Evolutionary conservation across 2,329 filamentous ascomycete species (phyloP).

Genomic region (Daldinia eschscholtzii): DNA sequence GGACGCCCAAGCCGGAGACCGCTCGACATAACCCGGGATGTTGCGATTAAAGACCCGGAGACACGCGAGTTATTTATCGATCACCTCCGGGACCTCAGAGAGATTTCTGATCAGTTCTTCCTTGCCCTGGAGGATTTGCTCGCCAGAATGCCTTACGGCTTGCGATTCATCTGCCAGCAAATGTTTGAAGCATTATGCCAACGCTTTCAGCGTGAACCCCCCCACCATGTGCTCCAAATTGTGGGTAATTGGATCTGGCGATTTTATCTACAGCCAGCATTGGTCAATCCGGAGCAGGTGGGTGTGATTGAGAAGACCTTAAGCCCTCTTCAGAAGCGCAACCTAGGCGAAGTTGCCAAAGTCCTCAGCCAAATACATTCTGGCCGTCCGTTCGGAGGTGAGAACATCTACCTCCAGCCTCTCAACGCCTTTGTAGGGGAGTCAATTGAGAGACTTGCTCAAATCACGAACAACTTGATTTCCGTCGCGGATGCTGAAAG

Average conservation of each 20-base stretch:
- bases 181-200: constrained; percentile 82
- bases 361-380: constrained; percentile 89
- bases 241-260: constrained; percentile 95
- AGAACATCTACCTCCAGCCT: constrained; percentile 95
- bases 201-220: constrained; percentile 84
- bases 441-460: constrained; percentile 81
- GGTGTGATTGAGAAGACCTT: constrained; percentile 92
- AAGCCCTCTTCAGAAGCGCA: constrained; percentile 92
- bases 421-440: constrained; percentile 92
- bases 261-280: constrained; percentile 89
- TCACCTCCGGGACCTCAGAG: constrained; percentile 91
- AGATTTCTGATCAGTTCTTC: constrained; percentile 94
- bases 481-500: constrained; percentile 87
- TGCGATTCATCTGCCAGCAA: constrained; percentile 88
- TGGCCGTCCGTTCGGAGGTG: constrained; percentile 91
- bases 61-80: constrained; percentile 94
- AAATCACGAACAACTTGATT: constrained; percentile 83
- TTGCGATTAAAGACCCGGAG: constrained; percentile 95
- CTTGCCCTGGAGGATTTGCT: constrained; percentile 83
- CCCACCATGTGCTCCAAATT: constrained; percentile 81
- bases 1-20: constrained; percentile 84
- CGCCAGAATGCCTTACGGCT: constrained; percentile 90
- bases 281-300: constrained; percentile 90
- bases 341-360: constrained; percentile 90
- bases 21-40: constrained; percentile 87